Percentiles rank a stretch among this genome's conserved stretches.
Evolutionary conservation across 2,329 filamentous ascomycete genomes (phyloP).

Genomic region (Botrytis cinerea): DNA sequence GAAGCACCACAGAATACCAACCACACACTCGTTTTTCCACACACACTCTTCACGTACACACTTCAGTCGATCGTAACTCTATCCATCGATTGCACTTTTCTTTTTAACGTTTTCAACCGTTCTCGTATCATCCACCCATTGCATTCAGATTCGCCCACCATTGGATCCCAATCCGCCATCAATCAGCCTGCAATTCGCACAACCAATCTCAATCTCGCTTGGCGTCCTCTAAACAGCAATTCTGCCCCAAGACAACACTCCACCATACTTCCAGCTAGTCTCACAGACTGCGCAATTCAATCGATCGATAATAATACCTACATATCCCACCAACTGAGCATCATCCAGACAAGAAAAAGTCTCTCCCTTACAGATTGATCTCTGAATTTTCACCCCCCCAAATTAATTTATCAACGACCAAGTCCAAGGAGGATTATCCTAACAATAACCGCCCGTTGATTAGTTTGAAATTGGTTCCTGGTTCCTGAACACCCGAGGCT

Average conservation of each 20-base stretch:
- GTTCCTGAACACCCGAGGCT: constrained; percentile 17
- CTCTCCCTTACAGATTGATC: not conserved
- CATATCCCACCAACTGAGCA: not conserved
- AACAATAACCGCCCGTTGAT: not conserved
- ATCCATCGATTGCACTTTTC: constrained; percentile 1
- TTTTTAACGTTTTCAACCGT: constrained; percentile 4
- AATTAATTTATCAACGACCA: not conserved
- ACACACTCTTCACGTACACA: not conserved
- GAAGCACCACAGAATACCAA: constrained; percentile 11
- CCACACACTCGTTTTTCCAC: constrained; percentile 16
- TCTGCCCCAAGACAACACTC: constrained; percentile 9
- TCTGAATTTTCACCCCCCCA: not conserved
- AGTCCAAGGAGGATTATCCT: not conserved
- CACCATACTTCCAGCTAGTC: constrained; percentile 9
- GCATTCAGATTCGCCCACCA: constrained; percentile 5
- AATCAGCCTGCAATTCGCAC: not conserved
- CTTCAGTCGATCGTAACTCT: not conserved
- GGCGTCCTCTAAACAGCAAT: not conserved
- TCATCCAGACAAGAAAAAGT: not conserved
- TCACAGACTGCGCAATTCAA: constrained; percentile 3
- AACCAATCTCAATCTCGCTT: constrained; percentile 18
- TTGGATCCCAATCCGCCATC: not conserved
- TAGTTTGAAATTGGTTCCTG: constrained; percentile 19
- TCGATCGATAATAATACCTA: constrained; percentile 2
- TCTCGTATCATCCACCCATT: constrained; percentile 9